These are phyloP conservation scores for Epichloe uncinata DNA, from an alignment of 2,329 filamentous ascomycete species.

Conservation along the genomic window DNA sequence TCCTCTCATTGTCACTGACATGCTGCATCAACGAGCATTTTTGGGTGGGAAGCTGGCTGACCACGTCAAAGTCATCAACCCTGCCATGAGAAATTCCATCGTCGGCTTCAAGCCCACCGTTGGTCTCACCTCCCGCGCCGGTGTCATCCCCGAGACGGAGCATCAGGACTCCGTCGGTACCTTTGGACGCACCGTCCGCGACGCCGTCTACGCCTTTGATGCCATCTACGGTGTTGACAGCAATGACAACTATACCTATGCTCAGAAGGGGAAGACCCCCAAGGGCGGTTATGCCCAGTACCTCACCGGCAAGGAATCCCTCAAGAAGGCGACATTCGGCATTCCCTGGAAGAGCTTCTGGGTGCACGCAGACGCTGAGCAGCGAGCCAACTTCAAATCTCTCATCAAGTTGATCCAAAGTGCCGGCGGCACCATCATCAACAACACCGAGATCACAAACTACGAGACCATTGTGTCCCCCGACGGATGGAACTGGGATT, in stretches of 20 bases:
- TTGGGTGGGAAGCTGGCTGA: not conserved
- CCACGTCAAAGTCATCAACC: conserved; percentile 45
- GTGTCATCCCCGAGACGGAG: conserved; percentile 50
- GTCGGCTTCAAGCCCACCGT: conserved; percentile 69
- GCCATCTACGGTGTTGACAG: conserved; percentile 52
- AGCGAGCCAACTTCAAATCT: conserved; percentile 37
- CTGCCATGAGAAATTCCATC: conserved; percentile 53
- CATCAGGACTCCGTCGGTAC: conserved; percentile 58
- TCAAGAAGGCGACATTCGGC: conserved; percentile 52
- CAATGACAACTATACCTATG: conserved; percentile 52
- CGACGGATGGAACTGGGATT: conserved; percentile 64
- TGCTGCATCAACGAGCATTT: not conserved
- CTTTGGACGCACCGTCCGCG: conserved; percentile 54
- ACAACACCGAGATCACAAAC: conserved; percentile 54
- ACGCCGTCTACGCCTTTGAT: conserved; percentile 53
- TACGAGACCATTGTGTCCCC: conserved; percentile 49
- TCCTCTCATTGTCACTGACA: not conserved
- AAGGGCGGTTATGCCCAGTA: conserved; percentile 42
- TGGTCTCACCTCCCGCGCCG: conserved; percentile 52
- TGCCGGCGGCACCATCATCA: conserved; percentile 54
- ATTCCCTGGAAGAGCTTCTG: conserved; percentile 62
- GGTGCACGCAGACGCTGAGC: conserved; percentile 42
- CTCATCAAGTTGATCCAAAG: conserved; percentile 37
- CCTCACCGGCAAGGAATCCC: conserved; percentile 36
- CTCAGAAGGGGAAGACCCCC: conserved; percentile 42